Evolutionary conservation across 2,329 filamentous ascomycete genomes (phyloP), one percentile per base, ranked within the genome.

Genomic region (Metarhizium humberi): DNA sequence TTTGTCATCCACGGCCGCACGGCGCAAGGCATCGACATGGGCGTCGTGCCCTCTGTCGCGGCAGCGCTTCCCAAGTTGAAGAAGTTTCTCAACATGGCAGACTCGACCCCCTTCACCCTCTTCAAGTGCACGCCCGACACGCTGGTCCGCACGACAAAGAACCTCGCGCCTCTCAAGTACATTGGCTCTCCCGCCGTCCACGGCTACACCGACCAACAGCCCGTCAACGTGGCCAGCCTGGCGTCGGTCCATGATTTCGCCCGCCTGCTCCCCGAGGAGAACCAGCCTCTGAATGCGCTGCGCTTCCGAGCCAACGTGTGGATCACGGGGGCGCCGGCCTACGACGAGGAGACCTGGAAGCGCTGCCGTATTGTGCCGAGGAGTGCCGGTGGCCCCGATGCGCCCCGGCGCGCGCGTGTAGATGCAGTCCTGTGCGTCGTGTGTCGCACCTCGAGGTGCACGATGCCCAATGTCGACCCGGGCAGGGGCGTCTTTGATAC

Each of bases 181-280:
- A 50, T 54, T 18, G 45, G 45, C 2, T 54, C 52, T n/a, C 46
- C 45, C 13, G 32, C 52, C 20, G 46, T 50, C n/a, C 45, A 54
- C 20, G 46, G 52, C 30, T 54, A 54, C 32, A 54, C 46, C 5
- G 52, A 54, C 36, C 52, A 54, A 36, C 52, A 50, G n/a, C 52
- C 52, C 36, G 45, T 54, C 34, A n/a, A 54, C 36, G 3, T 54
- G 20, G 40, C 25, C 45, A 54, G 46, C 36, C 34, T 50, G 36
- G 30, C 52, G 3, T 54, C 52, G 7, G 25, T 50, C 29, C 52
- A 54, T 6, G 32, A 16, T 6, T 6, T 54, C 20, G 40, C 45
- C 8, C 16, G 11, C 4, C 43, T 54, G 34, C 20, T 54, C 18
- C 46, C 52, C 40, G 10, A 2, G 10, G 46, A 54, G 32, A 54